These are phyloP conservation scores for Fusarium sp. DNA, from an alignment of 2,329 filamentous ascomycete genomes.

Conservation along the genomic window DNA sequence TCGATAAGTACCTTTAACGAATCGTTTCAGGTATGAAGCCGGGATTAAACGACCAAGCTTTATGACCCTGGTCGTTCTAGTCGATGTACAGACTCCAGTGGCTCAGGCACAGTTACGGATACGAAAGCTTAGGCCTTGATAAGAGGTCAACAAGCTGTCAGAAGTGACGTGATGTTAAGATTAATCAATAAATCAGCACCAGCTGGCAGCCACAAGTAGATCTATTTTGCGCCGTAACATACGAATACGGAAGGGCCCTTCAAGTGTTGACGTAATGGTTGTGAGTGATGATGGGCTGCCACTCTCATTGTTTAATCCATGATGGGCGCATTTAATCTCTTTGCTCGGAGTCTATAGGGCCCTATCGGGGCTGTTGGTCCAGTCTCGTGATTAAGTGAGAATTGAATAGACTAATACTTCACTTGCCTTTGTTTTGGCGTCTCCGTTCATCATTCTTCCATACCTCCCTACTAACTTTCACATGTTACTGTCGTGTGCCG, in stretches of 20 bases:
- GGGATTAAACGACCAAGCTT: conserved; percentile 5
- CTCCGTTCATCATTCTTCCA: conserved; percentile 1
- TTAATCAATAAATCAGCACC: conserved; percentile 11
- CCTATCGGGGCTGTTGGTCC: not conserved
- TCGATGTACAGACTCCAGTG: not conserved
- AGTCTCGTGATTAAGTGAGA: conserved; percentile 30
- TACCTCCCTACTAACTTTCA: not conserved
- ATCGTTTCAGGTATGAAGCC: too few species aligned
- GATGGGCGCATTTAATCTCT: conserved; percentile 28
- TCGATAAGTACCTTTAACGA: too few species aligned
- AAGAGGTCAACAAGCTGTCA: too few species aligned
- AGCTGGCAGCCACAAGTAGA: conserved; percentile 6
- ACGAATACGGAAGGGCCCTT: conserved; percentile 20
- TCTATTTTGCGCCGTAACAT: too few species aligned
- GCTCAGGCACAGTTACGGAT: conserved; percentile 9
- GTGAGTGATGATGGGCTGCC: conserved; percentile 27
- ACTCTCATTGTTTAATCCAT: conserved; percentile 12
- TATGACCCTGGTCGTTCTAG: not conserved
- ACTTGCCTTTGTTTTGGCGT: not conserved
- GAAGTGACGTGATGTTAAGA: conserved; percentile 29
- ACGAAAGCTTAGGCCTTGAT: too few species aligned
- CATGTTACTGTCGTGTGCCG: conserved; percentile 4
- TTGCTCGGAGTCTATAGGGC: not conserved
- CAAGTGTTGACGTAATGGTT: conserved; percentile 37
- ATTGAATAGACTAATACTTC: conserved; percentile 1